A percentile compares a stretch with the other conserved stretches of the same genome.
Evolutionary conservation across 2,329 filamentous ascomycete species (phyloP).

Genomic region (Arthrobotrys conoides): DNA sequence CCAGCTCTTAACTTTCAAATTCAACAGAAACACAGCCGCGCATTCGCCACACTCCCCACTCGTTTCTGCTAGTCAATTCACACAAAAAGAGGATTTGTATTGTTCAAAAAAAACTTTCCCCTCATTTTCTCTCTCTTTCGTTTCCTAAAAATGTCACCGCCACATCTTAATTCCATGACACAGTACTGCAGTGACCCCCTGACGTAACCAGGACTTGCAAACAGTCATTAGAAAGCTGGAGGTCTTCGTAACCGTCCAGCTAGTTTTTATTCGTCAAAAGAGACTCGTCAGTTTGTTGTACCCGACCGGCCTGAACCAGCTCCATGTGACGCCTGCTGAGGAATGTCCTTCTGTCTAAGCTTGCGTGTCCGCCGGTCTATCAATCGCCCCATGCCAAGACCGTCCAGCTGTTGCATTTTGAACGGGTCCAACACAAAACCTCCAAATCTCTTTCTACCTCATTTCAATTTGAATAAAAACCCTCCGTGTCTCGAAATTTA

Average conservation of each 20-base stretch:
- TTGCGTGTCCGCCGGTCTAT: constrained; percentile 52
- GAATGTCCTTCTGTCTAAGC: constrained; percentile 46
- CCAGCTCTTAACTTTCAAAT: background rate
- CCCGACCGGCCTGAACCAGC: background rate
- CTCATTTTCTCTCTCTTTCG: background rate
- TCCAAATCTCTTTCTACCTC: too few relatives aligned
- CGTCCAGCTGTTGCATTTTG: constrained; percentile 49
- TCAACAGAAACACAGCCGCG: constrained; percentile 20
- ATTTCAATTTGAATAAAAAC: background rate
- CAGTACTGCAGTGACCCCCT: background rate
- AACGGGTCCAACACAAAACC: constrained; percentile 30
- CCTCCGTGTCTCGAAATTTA: constrained; percentile 10
- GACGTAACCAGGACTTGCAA: background rate
- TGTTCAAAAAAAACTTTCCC: constrained; percentile 4
- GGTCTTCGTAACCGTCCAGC: background rate
- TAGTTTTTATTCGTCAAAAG: constrained; percentile 2
- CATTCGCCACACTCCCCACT: constrained; percentile 43
- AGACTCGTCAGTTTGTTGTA: constrained; percentile 1
- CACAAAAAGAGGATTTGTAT: background rate
- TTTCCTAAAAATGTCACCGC: constrained; percentile 7
- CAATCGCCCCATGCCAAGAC: constrained; percentile 44
- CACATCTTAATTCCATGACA: constrained; percentile 23
- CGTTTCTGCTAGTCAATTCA: background rate
- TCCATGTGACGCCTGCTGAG: constrained; percentile 43
- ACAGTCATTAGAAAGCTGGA: background rate